phyloP scores from a whole-genome alignment of 2,329 filamentous ascomycete genomes.

The Sphaerostilbella broomeana region DNA sequence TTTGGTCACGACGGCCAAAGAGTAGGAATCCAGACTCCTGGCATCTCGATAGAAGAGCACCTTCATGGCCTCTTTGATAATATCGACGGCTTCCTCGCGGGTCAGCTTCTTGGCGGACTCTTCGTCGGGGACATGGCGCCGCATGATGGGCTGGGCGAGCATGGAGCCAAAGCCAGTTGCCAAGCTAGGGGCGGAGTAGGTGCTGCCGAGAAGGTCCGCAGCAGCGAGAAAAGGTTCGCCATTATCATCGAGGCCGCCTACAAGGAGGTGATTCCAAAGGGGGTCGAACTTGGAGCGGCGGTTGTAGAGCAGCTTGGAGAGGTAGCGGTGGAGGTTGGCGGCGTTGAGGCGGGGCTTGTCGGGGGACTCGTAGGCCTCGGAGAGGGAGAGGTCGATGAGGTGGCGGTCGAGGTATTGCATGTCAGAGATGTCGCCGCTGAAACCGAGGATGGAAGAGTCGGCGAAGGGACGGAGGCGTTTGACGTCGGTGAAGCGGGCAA shows the following conservation, averaged over 20 bases:
- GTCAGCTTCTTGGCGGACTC: slow-evolving; percentile 63
- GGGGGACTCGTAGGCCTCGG: slow-evolving; percentile 69
- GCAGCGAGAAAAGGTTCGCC: slow-evolving; percentile 82
- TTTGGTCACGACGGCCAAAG: slow-evolving; percentile 81
- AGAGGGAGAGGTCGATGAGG: slow-evolving; percentile 73
- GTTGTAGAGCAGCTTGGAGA: slow-evolving; percentile 92
- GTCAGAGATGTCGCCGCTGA: slow-evolving; percentile 95
- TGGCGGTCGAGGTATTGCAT: slow-evolving; percentile 98
- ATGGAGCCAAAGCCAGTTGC: slow-evolving; percentile 92
- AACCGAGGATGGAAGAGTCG: slow-evolving; percentile 76
- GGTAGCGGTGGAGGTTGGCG: slow-evolving; percentile 92
- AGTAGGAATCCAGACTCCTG: slow-evolving; percentile 84
- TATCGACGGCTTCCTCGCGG: slow-evolving; percentile 70
- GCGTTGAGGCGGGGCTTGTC: slow-evolving; percentile 60
- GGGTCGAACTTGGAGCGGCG: slow-evolving; percentile 94
- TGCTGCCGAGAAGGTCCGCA: slow-evolving; percentile 87
- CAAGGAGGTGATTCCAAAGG: slow-evolving; percentile 91
- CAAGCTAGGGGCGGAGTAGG: slow-evolving; percentile 79
- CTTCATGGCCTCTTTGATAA: slow-evolving; percentile 94
- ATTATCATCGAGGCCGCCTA: slow-evolving; percentile 78
- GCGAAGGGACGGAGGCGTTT: slow-evolving; percentile 91
- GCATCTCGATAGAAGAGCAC: slow-evolving; percentile 97
- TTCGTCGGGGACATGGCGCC: slow-evolving; percentile 78
- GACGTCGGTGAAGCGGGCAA: slow-evolving; percentile 92
- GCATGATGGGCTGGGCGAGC: slow-evolving; percentile 86